phyloP scores from a whole-genome alignment of 2,329 filamentous ascomycete genomes.

The Aspergillus fischeri region DNA sequence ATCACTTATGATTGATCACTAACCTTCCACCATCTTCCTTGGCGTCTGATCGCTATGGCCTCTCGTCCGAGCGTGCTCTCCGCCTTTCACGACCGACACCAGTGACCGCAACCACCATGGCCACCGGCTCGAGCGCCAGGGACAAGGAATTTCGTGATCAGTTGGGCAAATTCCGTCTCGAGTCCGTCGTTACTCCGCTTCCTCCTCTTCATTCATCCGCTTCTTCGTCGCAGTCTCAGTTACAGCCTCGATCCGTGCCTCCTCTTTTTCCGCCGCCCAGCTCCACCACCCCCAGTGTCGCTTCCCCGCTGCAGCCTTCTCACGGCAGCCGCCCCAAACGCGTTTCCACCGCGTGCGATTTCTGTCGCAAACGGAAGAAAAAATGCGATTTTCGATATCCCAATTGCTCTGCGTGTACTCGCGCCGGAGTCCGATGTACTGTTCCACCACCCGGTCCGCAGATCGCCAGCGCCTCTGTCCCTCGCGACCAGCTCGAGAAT shows the following conservation, averaged over 20 bases:
- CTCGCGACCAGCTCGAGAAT: conserved; percentile 37
- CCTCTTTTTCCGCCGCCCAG: neutral
- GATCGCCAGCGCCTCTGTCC: conserved; percentile 34
- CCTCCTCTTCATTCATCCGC: neutral
- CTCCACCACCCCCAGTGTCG: conserved; percentile 4
- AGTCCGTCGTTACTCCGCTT: conserved; percentile 13
- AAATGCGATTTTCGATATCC: conserved; percentile 41
- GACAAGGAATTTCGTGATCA: conserved; percentile 32
- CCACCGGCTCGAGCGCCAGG: conserved; percentile 17
- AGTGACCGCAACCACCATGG: neutral
- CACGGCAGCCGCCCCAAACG: conserved; percentile 27
- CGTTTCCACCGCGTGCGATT: conserved; percentile 39
- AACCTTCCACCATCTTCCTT: neutral
- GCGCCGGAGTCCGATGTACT: conserved; percentile 38
- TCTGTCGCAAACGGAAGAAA: conserved; percentile 40
- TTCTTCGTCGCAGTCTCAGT: conserved; percentile 7
- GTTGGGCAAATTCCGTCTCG: conserved; percentile 31
- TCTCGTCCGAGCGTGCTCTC: neutral
- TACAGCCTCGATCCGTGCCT: conserved; percentile 2
- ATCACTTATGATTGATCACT: neutral
- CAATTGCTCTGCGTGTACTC: conserved; percentile 38
- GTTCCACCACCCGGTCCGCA: conserved; percentile 36
- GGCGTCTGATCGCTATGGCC: neutral
- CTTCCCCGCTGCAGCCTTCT: conserved; percentile 10
- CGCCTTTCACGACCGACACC: neutral